phyloP scores from a whole-genome alignment of 2,329 filamentous ascomycete species.

The Aciculosporium take region DNA sequence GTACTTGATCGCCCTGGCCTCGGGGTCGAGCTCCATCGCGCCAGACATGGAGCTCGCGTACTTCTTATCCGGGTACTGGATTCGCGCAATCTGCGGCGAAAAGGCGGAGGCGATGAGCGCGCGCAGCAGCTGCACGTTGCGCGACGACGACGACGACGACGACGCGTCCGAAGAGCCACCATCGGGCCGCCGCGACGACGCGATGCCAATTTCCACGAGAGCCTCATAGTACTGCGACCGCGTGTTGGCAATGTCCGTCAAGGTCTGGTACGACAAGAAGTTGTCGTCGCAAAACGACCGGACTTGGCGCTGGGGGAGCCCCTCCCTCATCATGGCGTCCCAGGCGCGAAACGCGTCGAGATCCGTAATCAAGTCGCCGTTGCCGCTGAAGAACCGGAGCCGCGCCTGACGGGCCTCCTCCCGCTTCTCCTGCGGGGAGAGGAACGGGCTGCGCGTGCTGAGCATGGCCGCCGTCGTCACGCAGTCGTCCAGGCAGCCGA shows the following conservation, averaged over 20 bases:
- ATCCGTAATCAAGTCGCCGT: constrained; percentile 83
- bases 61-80: constrained; percentile 91
- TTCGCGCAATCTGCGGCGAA: constrained; percentile 76
- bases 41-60: constrained; percentile 78
- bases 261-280: constrained; percentile 69
- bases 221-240: constrained; percentile 74
- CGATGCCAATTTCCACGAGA: constrained; percentile 73
- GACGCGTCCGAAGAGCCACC: constrained; percentile 19
- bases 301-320: constrained; percentile 46
- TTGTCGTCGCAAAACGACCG: constrained; percentile 71
- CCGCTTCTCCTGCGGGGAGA: constrained; percentile 68
- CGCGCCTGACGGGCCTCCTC: constrained; percentile 69
- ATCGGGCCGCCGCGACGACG: no score
- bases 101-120: constrained; percentile 61
- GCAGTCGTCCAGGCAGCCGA: constrained; percentile 79
- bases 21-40: constrained; percentile 83
- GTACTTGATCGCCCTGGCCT: constrained; percentile 84
- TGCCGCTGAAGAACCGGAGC: constrained; percentile 55
- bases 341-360: constrained; percentile 73
- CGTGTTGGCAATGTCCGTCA: constrained; percentile 80
- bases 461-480: constrained; percentile 83
- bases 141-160: constrained; percentile 11
- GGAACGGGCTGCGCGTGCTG: constrained; percentile 77
- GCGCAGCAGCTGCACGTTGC: constrained; percentile 41
- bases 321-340: constrained; percentile 48